Evolutionary conservation across 768 basidiomycete species (phyloP).

Genomic region (Mycena rosella): DNA sequence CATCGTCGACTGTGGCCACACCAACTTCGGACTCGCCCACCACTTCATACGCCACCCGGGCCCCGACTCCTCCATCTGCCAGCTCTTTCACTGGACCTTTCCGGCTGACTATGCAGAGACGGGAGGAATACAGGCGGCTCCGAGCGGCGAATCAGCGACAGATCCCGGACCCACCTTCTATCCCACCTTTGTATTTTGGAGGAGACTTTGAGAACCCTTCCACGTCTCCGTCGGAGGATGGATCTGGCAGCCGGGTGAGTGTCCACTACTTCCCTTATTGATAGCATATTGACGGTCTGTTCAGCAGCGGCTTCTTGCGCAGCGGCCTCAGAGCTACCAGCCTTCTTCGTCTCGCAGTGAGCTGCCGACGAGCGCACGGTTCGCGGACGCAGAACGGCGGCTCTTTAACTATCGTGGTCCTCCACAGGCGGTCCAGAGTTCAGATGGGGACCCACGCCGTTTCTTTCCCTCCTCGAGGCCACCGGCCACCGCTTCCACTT

Average conservation of each 20-base stretch:
- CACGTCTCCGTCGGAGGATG: neutral
- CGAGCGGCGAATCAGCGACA: conserved; percentile 23
- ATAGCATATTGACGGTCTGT: conserved; percentile 2
- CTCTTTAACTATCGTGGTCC: conserved; percentile 28
- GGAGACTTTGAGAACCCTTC: conserved; percentile 31
- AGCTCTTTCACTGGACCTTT: conserved; percentile 62
- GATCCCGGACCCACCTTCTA: conserved; percentile 44
- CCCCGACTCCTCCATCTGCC: conserved; percentile 38
- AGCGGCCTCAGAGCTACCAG: conserved; percentile 21
- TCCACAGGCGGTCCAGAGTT: neutral
- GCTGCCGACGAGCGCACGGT: neutral
- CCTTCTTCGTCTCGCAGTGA: conserved; percentile 12
- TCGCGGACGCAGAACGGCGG: conserved; percentile 30
- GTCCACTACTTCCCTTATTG: neutral
- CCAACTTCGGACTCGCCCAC: conserved; percentile 2
- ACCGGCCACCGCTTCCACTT: conserved; percentile 10
- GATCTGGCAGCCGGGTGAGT: conserved; percentile 27
- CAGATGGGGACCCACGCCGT: conserved; percentile 26
- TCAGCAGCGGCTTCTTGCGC: conserved; percentile 14
- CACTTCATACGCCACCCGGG: conserved; percentile 14
- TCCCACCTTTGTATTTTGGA: conserved; percentile 57
- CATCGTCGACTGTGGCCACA: conserved; percentile 6
- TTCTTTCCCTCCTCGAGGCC: conserved; percentile 31
- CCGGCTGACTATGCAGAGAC: conserved; percentile 60
- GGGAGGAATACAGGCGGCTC: conserved; percentile 37